Evolutionary conservation across 768 basidiomycete species (phyloP), one percentile per base, ranked within the genome.

Genomic region (Amyloporia xantha): DNA sequence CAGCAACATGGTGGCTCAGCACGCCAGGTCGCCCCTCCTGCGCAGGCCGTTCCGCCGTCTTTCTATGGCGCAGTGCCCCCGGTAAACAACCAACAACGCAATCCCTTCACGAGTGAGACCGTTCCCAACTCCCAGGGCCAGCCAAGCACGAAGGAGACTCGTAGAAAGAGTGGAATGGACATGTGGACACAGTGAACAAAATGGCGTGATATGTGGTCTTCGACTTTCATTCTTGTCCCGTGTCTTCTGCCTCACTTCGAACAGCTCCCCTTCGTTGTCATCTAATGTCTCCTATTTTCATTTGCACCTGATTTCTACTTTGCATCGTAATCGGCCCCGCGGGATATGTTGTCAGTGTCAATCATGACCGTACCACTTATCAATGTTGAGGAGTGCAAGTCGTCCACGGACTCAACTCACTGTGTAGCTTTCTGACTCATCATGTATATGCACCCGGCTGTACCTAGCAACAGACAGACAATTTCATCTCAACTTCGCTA

Each of bases 61-160:
- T 90, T 90, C 63, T 91, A 90, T 61, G 81, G 81, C 13, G 65
- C 80, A 2, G 72, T 75, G 19, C 78, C 82, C 19, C 75, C 80
- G 23, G 65, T 79, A 0, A 58, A 73, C 81, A 80, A 24, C 59
- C 62, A 63, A 51, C 70, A 68, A 54, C 70, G 74, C 7, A 73
- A 69, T 52, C 63, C 61, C 40, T 68, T 67, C 54, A 36, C 56
- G 12, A 45, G 53, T 20, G 54, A 57, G 4, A 37, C 58, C 2
- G 49, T 49, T 12, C 48, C 58, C 13, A 53, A 56, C 9, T 44
- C 68, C 20, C 60, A 70, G 40, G 73, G 72, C 48, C 69, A 67
- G 54, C 54, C 70, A 44, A 60, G 67, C 46, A 59, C 72, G 48
- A 83, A 83, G 67, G 82, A 86, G 50, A 64, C 64, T 30, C 70